Evolutionary conservation across 345 rosid genomes (phyloP).

Genomic region (Syzygium aromaticum): DNA sequence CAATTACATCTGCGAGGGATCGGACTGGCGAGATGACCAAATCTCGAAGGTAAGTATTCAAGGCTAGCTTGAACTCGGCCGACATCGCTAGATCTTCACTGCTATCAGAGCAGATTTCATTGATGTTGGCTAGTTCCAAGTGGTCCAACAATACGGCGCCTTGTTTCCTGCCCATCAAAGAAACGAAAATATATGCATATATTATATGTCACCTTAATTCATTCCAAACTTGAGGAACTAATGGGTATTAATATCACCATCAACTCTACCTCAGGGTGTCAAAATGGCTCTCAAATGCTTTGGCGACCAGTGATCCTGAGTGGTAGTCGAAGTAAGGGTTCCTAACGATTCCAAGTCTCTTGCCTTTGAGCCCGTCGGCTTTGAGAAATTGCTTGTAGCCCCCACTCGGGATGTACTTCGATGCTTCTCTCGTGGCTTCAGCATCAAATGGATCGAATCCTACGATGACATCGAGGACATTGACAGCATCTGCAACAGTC

Average conservation of each 20-base stretch:
- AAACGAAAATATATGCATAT: background rate
- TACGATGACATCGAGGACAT: slow-evolving; percentile 31
- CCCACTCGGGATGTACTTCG: slow-evolving; percentile 32
- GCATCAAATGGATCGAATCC: slow-evolving; percentile 28
- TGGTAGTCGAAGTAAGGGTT: slow-evolving; percentile 14
- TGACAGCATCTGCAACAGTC: slow-evolving; percentile 35
- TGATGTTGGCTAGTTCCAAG: slow-evolving; percentile 27
- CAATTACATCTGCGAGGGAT: slow-evolving; percentile 49
- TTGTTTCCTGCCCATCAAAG: slow-evolving; percentile 19
- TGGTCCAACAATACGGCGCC: slow-evolving; percentile 44
- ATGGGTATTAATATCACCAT: background rate
- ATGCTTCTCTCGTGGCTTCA: slow-evolving; percentile 30
- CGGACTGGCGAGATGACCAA: slow-evolving; percentile 44
- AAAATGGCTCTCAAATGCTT: slow-evolving; percentile 33
- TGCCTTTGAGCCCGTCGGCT: slow-evolving; percentile 35
- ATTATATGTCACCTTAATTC: background rate
- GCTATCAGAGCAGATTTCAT: slow-evolving; percentile 12
- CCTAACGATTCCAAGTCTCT: slow-evolving; percentile 45
- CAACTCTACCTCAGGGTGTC: slow-evolving; percentile 31
- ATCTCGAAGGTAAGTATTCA: slow-evolving; percentile 37
- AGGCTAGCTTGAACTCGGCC: slow-evolving; percentile 49
- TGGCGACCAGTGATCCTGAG: background rate
- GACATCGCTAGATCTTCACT: slow-evolving; percentile 25
- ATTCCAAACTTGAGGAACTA: background rate
- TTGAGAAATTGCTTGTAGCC: slow-evolving; percentile 46